Evolutionary conservation across 108 stramenopile species (phyloP).

Genomic region (Cyclotella kingstonii): DNA sequence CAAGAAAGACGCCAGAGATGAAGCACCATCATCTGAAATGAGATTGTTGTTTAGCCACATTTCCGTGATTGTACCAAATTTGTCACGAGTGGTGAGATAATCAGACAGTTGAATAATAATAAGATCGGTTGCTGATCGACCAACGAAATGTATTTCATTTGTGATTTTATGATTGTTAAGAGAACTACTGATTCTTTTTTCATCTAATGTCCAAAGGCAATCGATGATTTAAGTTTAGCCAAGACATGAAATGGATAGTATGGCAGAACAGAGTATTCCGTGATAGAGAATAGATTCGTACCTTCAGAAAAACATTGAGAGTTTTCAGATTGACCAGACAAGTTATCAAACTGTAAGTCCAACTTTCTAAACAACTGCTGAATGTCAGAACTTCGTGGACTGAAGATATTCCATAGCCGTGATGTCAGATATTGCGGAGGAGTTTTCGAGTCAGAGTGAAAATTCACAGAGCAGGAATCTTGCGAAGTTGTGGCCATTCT

Average conservation of each 20-base stretch:
- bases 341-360: conserved; percentile 27
- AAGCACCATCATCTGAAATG: conserved; percentile 39
- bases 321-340: conserved; percentile 19
- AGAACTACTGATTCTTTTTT: conserved; percentile 18
- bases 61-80: conserved; percentile 37
- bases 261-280: background rate
- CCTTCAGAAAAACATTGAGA: conserved; percentile 4
- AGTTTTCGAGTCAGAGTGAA: background rate
- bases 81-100: conserved; percentile 24
- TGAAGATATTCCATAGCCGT: conserved; percentile 22
- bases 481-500: background rate
- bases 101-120: conserved; percentile 21
- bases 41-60: conserved; percentile 38
- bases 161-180: conserved; percentile 20
- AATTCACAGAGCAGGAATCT: too few relatives aligned
- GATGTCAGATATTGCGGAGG: background rate
- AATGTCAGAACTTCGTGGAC: conserved; percentile 25
- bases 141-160: conserved; percentile 37
- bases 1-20: conserved; percentile 21
- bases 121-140: conserved; percentile 27
- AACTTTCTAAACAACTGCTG: conserved; percentile 32
- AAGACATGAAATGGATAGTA: too few relatives aligned
- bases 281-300: background rate
- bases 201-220: background rate
- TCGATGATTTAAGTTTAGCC: too few relatives aligned